Percentiles rank a stretch among this genome's conserved stretches.
Conservation (phyloP, 1,139 yeast genomes). For the Saccharomycopsis crataegensis region DNA sequence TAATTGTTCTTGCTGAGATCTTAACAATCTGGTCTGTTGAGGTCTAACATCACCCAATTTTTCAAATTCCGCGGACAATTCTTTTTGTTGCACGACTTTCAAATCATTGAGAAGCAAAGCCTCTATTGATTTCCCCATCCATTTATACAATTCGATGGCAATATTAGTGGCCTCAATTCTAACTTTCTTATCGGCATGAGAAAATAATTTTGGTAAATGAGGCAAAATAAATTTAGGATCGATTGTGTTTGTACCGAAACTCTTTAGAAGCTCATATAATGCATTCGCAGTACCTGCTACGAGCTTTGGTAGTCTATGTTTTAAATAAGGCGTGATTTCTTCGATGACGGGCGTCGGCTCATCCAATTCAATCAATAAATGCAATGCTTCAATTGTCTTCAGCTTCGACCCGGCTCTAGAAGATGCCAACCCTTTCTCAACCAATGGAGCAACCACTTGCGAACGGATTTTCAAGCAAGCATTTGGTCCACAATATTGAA, state of each 20-base stretch:
- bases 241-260: slow-evolving; percentile 67
- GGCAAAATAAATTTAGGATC: slow-evolving; percentile 56
- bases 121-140: slow-evolving; percentile 67
- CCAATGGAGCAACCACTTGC: slow-evolving; percentile 48
- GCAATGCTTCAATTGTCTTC: slow-evolving; percentile 53
- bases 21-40: slow-evolving; percentile 50
- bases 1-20: slow-evolving; percentile 39
- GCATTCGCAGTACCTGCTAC: slow-evolving; percentile 63
- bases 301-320: slow-evolving; percentile 68
- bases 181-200: slow-evolving; percentile 83
- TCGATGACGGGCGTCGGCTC: slow-evolving; percentile 62
- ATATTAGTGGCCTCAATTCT: slow-evolving; percentile 71
- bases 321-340: slow-evolving; percentile 52
- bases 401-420: slow-evolving; percentile 70
- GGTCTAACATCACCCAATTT: slow-evolving; percentile 40
- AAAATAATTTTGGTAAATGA: slow-evolving; percentile 60
- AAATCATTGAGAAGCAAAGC: slow-evolving; percentile 57
- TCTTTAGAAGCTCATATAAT: slow-evolving; percentile 45
- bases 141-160: slow-evolving; percentile 63
- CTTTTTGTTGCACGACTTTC: slow-evolving; percentile 91
- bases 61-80: slow-evolving; percentile 63
- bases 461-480: slow-evolving; percentile 34
- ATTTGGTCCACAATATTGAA: slow-evolving; percentile 51
- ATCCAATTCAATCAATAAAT: slow-evolving; percentile 59
- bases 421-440: slow-evolving; percentile 77